Conservation (phyloP, 495 filamentous ascomycete genomes). For the Penicillium maclennaniae region DNA sequence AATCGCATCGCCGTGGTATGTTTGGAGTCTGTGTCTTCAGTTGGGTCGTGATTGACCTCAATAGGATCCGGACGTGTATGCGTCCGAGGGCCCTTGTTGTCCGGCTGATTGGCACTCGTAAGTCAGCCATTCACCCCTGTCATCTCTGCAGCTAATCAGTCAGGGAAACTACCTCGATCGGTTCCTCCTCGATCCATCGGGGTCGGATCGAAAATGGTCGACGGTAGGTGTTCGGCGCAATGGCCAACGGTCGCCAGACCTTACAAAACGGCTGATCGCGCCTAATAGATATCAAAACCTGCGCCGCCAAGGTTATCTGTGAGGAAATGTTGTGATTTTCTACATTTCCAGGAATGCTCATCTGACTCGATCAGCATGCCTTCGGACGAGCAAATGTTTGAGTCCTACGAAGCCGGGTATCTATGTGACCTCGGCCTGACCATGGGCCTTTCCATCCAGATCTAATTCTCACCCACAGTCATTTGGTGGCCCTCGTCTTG, state of each 20-base stretch:
- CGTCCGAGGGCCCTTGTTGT: background rate
- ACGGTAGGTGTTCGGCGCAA: background rate
- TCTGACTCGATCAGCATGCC: background rate
- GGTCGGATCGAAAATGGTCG: constrained; percentile 2
- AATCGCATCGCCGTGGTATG: constrained; percentile 3
- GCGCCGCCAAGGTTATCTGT: background rate
- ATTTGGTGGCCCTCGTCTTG: background rate
- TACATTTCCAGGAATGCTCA: too few species aligned
- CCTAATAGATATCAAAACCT: constrained; percentile 1
- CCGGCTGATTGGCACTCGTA: constrained; percentile 7
- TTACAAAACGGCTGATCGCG: background rate
- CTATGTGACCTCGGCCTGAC: background rate
- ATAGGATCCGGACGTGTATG: constrained; percentile 1
- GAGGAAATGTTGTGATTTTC: background rate
- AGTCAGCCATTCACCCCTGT: background rate
- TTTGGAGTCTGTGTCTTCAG: background rate
- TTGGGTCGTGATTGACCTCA: too few species aligned
- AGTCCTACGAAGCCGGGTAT: constrained; percentile 1
- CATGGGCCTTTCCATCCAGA: background rate
- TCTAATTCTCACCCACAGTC: background rate
- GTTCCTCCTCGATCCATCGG: constrained; percentile 1
- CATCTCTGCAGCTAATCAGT: background rate
- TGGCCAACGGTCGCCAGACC: too few species aligned
- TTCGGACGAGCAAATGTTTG: constrained; percentile 6
- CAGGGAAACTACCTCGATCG: constrained; percentile 6